These are phyloP conservation scores for Chlorella sorokiniana DNA, from an alignment of 139 green algal genomes.

Conservation along the genomic window DNA sequence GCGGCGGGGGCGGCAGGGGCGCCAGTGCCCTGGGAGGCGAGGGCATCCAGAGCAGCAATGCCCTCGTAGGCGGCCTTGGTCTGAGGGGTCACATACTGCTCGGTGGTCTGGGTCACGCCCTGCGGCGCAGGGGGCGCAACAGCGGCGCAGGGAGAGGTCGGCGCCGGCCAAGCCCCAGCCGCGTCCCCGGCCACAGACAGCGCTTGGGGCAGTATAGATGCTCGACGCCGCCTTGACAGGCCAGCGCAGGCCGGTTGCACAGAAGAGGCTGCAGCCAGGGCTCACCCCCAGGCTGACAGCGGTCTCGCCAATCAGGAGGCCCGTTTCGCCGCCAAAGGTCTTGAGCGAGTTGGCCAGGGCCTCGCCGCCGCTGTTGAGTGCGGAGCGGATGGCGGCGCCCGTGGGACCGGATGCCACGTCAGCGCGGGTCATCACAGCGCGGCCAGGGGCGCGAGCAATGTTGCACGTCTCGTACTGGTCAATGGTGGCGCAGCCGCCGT, in stretches of 20 bases:
- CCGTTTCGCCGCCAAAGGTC: not conserved
- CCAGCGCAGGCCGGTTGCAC: not conserved
- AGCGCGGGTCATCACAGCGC: not conserved
- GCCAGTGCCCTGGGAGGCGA: too few species aligned
- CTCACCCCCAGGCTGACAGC: not conserved
- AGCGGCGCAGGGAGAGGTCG: not conserved
- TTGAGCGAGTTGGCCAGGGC: not conserved
- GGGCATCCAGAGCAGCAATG: not conserved
- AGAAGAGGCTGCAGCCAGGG: not conserved
- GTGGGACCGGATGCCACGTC: not conserved
- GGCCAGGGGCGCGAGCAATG: slow-evolving; percentile 19
- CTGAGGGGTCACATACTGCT: not conserved
- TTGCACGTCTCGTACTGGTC: slow-evolving; percentile 36
- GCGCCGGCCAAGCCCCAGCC: too few species aligned
- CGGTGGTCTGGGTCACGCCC: not conserved
- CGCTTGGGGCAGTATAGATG: too few species aligned
- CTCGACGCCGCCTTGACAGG: too few species aligned
- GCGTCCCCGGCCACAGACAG: too few species aligned
- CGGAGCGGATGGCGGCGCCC: not conserved
- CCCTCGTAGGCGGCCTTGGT: not conserved
- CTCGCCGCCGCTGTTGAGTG: not conserved
- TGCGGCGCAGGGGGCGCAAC: not conserved
- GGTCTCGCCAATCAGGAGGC: not conserved
- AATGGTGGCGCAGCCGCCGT: slow-evolving; percentile 31
- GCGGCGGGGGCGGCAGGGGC: not conserved